Evolutionary conservation across 1,139 yeast species (phyloP), one percentile per base, ranked within the genome.

Genomic region (Yamadazyma mexicana): DNA sequence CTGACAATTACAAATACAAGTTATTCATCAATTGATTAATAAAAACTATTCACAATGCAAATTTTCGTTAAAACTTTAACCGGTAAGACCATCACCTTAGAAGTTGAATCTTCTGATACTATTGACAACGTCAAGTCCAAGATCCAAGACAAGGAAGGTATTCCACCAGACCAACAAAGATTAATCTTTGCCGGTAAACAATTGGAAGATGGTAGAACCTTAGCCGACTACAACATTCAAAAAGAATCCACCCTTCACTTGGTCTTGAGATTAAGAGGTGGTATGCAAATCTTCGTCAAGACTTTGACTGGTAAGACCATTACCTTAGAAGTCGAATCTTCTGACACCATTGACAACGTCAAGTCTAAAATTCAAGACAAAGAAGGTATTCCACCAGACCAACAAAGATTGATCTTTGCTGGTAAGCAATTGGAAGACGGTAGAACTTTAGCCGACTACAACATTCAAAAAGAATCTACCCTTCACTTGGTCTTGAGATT

Each of bases 181-280:
- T 69, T 75, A 52, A 75, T 75, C 46, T 75, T 75, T 39, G 80
- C 81, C 40, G 80, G 81, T 73, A 75, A 75, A 60, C 81, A 75
- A 61, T 66, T 79, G 54, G 84, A 79, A 62, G 84, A 79, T 45
- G 85, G 84, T 38, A 77, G 96, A 80, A 88, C 96, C 56, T 79
- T 58, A 34, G 59, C 62, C 17, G 61, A 56, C 46, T 55, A 59
- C 60, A 58, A 59, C 52, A 57, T 57, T 29, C 62, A 58, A 46
- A 58, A 59, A 43, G 62, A 54, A 62, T 80, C 85, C n/a, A 89
- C 96, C 57, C 74, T 89, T 56, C 96, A 89, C 77, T 83, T 89
- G 75, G 96, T 88, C 63, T 77, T 89, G 55, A 87, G 96, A 81
- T 85, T 89, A 73, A 86, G 96, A 81, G 96, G 96, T 83, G 94